Percentiles rank a stretch among this genome's conserved stretches.
These are phyloP conservation scores for Elsinoe australis DNA, from an alignment of 2,329 filamentous ascomycete genomes.

Conservation along the genomic window DNA sequence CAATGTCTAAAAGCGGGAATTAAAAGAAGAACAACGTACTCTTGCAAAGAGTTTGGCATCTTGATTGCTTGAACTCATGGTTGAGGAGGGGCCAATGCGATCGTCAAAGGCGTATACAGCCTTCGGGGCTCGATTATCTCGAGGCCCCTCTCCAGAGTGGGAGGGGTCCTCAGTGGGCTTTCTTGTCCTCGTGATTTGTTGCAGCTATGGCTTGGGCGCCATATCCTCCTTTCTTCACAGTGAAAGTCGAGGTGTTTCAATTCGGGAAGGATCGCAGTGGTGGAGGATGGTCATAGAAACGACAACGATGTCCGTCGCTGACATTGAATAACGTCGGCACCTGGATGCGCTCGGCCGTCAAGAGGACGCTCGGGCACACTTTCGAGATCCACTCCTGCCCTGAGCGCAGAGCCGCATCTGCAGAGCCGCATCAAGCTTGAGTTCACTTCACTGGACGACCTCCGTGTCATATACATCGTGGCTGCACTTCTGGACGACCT, in stretches of 20 bases:
- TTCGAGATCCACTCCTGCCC: too few species aligned
- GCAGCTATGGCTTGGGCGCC: slow-evolving; percentile 14
- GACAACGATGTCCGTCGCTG: too few species aligned
- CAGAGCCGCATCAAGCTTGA: neutral
- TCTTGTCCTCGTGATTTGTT: slow-evolving; percentile 14
- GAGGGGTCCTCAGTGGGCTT: slow-evolving; percentile 14
- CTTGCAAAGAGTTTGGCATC: slow-evolving; percentile 99
- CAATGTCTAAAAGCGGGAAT: slow-evolving; percentile 5
- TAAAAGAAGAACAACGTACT: slow-evolving; percentile 51
- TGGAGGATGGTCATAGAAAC: too few species aligned
- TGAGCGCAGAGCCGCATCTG: slow-evolving; percentile 1
- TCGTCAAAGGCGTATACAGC: slow-evolving; percentile 14
- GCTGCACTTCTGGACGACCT: neutral
- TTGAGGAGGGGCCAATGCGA: slow-evolving; percentile 26
- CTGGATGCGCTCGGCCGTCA: slow-evolving; percentile 3
- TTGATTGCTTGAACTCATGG: slow-evolving; percentile 64
- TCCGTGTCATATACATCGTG: neutral
- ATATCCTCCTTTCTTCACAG: neutral
- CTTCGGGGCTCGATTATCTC: slow-evolving; percentile 6
- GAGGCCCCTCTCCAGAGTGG: slow-evolving; percentile 13
- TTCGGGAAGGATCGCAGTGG: too few species aligned
- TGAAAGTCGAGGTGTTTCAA: too few species aligned
- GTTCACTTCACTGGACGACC: neutral
- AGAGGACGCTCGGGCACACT: too few species aligned
- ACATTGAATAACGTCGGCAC: too few species aligned